Percentiles rank a stretch among this genome's conserved stretches.
These are phyloP conservation scores for Fraxinus excelsior DNA, from an alignment of 257 asterid genomes.

Conservation along the genomic window DNA sequence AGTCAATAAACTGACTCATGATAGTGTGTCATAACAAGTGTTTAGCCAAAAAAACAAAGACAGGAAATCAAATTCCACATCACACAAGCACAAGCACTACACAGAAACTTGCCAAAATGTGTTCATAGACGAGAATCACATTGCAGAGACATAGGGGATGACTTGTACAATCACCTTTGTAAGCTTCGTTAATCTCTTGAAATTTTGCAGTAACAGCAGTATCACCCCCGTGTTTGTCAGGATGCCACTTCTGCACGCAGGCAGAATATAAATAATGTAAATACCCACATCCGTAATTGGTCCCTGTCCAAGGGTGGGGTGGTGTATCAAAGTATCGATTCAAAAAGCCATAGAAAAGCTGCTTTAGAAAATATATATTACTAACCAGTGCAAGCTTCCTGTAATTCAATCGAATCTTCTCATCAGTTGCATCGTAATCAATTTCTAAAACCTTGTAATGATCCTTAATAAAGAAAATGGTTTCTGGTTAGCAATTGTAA, in stretches of 20 bases:
- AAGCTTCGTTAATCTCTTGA: constrained; percentile 73
- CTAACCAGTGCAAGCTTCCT: constrained; percentile 71
- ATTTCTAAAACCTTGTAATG: constrained; percentile 68
- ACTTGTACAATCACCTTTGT: constrained; percentile 43
- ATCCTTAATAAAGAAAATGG: constrained; percentile 42
- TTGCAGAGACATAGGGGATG: neutral
- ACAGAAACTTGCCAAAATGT: neutral
- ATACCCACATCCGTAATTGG: neutral
- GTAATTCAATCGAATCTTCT: constrained; percentile 55
- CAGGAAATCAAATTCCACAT: constrained; percentile 22
- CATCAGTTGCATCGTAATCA: constrained; percentile 74
- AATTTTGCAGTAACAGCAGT: constrained; percentile 52
- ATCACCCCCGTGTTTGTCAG: constrained; percentile 64
- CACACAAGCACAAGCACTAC: neutral
- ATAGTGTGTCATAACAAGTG: neutral
- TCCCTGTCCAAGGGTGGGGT: neutral
- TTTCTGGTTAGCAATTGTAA: neutral
- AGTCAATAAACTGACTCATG: neutral
- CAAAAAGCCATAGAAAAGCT: neutral
- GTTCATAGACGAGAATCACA: neutral
- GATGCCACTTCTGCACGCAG: constrained; percentile 74
- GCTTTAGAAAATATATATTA: constrained; percentile 26
- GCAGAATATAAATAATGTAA: constrained; percentile 12
- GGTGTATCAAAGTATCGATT: neutral
- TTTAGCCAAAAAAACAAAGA: neutral